Evolutionary conservation across 176 grass and related monocot species (phyloP).

Genomic region (Avena insularis): DNA sequence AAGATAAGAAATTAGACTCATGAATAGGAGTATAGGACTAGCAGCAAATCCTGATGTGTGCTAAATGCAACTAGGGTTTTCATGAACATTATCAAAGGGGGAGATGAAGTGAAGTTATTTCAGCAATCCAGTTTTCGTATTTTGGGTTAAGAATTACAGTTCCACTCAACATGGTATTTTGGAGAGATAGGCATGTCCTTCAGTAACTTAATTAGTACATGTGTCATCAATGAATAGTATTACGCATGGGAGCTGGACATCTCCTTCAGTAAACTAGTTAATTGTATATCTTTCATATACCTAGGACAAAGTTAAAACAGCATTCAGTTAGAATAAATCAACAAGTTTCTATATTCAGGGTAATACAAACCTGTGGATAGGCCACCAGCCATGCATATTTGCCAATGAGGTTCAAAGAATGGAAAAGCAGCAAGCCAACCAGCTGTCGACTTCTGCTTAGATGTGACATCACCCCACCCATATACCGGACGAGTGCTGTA

Average conservation of each 20-base stretch:
- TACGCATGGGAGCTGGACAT: constrained; percentile 20
- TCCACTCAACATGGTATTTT: constrained; percentile 8
- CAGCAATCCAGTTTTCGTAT: constrained; percentile 16
- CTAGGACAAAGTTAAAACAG: constrained; percentile 16
- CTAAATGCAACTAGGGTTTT: constrained; percentile 8
- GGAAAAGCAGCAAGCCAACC: constrained; percentile 95
- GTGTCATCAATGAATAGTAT: neutral
- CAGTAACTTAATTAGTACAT: constrained; percentile 1
- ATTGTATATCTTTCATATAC: neutral
- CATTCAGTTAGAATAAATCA: constrained; percentile 25
- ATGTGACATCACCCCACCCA: constrained; percentile 85
- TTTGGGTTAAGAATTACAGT: neutral
- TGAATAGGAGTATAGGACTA: neutral
- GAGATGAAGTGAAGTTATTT: neutral
- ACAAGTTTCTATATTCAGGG: constrained; percentile 34
- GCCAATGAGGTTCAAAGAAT: constrained; percentile 99
- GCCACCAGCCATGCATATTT: constrained; percentile 93
- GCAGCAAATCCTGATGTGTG: constrained; percentile 5
- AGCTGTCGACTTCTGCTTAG: constrained; percentile 85
- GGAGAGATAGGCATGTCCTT: constrained; percentile 12
- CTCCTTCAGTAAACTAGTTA: constrained; percentile 1
- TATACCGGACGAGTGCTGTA: constrained; percentile 88
- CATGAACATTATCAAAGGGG: constrained; percentile 22
- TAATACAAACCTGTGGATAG: constrained; percentile 85
- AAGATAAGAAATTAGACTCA: constrained; percentile 6